Base-by-base conservation (phyloP, 805 yeast genomes). In the Wickerhamiella cacticola region DNA sequence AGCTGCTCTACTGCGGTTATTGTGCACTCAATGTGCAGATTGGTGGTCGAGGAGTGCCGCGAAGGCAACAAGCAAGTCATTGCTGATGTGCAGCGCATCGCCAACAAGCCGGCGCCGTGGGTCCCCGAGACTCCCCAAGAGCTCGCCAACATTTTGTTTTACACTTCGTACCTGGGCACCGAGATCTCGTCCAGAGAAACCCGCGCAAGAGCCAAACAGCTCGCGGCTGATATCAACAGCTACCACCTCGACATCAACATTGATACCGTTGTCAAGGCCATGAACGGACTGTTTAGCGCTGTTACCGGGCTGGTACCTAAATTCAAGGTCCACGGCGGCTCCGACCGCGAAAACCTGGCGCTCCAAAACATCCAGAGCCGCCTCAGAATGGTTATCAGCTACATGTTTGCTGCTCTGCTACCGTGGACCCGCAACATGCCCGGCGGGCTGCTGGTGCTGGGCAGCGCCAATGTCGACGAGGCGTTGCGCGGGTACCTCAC, bases 381-480 rank as follows among this genome's bases (percentile, higher is more conserved):
- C 51, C 67, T 87, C 46, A 71, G 99, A 63, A 92, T 92, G 99
- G 96, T 92, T 1, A 63, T 89, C 41, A 82, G 95, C 10, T 92
- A 92, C 60, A 64, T 94, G 26, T 87, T 92, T 72, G 97, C 99
- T 0, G 95, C 89, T 59, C 67, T 92, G 36, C 69, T 92, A 48
- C 98, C 99, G 4, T 92, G 97, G 97, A 83, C 86, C 15, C 73
- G 98, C 56, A 80, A 81, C 6, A 66, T 76, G 42, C 69, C 73
- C 18, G 86, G 86, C 3, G 96, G 97, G 0, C 65, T 92, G 44
- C 69, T 92, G 34, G 99, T 92, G 6, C 70, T 92, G 45, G 98
- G 98, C 1, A 81, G 94, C 59, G 96, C 97, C 2, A 92, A 92
- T 61, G 98, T 92, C 12, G 99, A 92, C 65, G 99, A 92, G 63